Conservation (phyloP, 176 grass and related monocot genomes). For the Oryza australiensis region DNA sequence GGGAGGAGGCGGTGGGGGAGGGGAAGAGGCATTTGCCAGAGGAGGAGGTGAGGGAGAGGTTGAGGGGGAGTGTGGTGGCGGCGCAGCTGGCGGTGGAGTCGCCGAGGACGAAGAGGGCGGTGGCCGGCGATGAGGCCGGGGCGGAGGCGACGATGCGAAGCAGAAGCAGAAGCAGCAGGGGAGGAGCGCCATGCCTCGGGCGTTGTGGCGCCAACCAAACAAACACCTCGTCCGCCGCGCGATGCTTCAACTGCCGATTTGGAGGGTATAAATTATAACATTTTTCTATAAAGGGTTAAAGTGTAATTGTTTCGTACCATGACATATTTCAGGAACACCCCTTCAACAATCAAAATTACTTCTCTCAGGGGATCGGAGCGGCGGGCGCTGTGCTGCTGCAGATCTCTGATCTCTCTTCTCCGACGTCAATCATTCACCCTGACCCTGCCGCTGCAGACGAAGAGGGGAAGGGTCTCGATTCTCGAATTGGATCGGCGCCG, state of each 20-base stretch:
- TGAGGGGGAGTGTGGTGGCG: slow-evolving; percentile 31
- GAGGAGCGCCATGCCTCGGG: slow-evolving; percentile 35
- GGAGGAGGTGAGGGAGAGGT: slow-evolving; percentile 34
- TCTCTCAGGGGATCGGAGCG: background rate
- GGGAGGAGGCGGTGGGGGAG: slow-evolving; percentile 46
- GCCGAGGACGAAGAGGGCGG: slow-evolving; percentile 54
- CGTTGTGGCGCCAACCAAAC: slow-evolving; percentile 40
- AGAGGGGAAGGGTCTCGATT: no score
- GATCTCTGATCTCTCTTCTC: background rate
- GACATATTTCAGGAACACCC: background rate
- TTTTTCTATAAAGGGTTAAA: background rate
- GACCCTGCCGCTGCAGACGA: background rate
- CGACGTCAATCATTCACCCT: background rate
- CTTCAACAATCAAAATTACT: background rate
- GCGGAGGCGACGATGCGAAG: background rate
- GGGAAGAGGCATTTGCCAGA: slow-evolving; percentile 29
- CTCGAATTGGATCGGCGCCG: background rate
- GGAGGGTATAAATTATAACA: background rate
- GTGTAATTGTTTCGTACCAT: background rate
- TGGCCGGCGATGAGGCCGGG: background rate
- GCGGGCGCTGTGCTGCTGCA: background rate
- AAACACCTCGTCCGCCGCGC: background rate
- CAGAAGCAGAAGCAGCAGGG: slow-evolving; percentile 14
- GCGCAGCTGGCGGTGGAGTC: slow-evolving; percentile 63
- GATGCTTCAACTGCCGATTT: background rate